These are phyloP conservation scores for Thuja plicata DNA, from an alignment of 83 land plant genomes.

Conservation along the genomic window DNA sequence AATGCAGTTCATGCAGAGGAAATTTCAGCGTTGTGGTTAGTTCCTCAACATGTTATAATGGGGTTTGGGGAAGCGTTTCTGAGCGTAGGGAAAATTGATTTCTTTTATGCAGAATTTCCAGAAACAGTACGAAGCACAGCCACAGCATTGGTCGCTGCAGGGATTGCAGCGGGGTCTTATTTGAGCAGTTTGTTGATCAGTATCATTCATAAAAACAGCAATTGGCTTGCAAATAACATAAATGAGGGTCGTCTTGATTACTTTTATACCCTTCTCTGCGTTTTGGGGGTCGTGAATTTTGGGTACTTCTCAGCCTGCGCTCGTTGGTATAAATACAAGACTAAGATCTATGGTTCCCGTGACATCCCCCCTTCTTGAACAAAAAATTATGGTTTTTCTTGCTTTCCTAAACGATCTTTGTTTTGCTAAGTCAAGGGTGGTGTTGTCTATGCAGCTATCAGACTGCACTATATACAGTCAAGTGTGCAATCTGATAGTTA, in stretches of 20 bases:
- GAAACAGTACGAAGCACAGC: constrained; percentile 47
- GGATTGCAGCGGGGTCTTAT: constrained; percentile 42
- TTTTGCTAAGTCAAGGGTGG: too few species aligned
- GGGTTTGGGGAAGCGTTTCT: constrained; percentile 48
- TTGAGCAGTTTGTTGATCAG: constrained; percentile 36
- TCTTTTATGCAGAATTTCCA: constrained; percentile 67
- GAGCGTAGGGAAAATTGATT: constrained; percentile 31
- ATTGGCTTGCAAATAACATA: constrained; percentile 54
- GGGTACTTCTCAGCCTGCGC: constrained; percentile 35
- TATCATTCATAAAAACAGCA: constrained; percentile 26
- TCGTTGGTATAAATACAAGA: too few species aligned
- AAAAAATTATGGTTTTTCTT: too few species aligned
- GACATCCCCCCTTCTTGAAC: too few species aligned
- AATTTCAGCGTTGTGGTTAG: constrained; percentile 33
- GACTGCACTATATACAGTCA: too few species aligned
- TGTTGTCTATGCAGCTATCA: too few species aligned
- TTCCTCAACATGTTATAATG: constrained; percentile 54
- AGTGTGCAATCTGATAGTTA: too few species aligned
- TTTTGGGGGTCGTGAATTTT: constrained; percentile 35
- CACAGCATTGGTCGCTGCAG: constrained; percentile 12
- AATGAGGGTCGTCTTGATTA: constrained; percentile 50
- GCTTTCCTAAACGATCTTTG: too few species aligned
- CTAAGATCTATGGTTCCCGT: too few species aligned
- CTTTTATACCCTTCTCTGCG: constrained; percentile 54
- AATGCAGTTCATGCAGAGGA: too few species aligned